These are phyloP conservation scores for Peniophora sp. DNA, from an alignment of 1,284 basidiomycete species.

Conservation along the genomic window DNA sequence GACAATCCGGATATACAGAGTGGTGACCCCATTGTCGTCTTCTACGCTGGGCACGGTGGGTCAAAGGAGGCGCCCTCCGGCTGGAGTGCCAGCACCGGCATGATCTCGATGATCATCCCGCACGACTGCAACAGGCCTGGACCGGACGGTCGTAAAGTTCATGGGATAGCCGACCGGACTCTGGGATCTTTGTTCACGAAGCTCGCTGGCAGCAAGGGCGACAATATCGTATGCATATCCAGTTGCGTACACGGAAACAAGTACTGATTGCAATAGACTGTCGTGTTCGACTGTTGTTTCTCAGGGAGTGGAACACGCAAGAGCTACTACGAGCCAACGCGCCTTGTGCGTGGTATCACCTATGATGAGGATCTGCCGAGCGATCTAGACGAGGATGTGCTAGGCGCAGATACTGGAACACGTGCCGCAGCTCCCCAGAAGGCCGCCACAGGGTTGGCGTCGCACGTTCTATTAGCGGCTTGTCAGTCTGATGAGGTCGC, in stretches of 20 bases:
- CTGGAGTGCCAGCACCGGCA: constrained; percentile 2
- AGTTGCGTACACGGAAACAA: too few species aligned
- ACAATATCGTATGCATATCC: constrained; percentile 19
- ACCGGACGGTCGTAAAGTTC: background rate
- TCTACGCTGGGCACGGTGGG: constrained; percentile 20
- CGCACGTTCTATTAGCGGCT: constrained; percentile 15
- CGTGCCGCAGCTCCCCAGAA: background rate
- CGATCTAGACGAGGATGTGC: background rate
- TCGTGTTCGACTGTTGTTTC: constrained; percentile 23
- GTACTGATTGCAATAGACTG: too few species aligned
- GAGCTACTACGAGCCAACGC: background rate
- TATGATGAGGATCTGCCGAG: constrained; percentile 1
- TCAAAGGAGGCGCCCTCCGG: constrained; percentile 1
- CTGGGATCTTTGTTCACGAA: constrained; percentile 13
- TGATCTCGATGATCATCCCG: constrained; percentile 18
- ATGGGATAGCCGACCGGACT: constrained; percentile 16
- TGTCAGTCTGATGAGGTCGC: constrained; percentile 11
- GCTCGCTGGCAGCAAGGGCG: constrained; percentile 17
- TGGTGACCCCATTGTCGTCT: constrained; percentile 21
- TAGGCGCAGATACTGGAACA: too few species aligned
- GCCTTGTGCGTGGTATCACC: constrained; percentile 6
- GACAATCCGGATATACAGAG: constrained; percentile 10
- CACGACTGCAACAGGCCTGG: constrained; percentile 12
- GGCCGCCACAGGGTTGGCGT: constrained; percentile 6
- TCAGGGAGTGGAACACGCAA: constrained; percentile 21